These are phyloP conservation scores for Candida tallmaniae DNA, from an alignment of 805 yeast genomes.

Conservation along the genomic window DNA sequence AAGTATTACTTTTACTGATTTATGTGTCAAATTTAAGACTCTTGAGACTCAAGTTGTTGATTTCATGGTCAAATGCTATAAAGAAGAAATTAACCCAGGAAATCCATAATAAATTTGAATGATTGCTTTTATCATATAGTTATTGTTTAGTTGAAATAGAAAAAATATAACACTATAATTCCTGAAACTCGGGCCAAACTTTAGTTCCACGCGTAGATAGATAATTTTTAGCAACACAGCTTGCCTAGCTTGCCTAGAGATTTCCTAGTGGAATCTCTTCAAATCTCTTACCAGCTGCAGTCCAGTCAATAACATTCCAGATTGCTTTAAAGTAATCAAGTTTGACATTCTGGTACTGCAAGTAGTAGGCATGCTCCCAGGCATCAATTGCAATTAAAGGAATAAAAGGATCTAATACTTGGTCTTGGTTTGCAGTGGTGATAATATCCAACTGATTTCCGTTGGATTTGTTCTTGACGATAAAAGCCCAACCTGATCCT, in stretches of 20 bases:
- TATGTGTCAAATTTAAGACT: no score
- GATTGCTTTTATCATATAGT: no score
- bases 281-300: slow-evolving; percentile 76
- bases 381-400: slow-evolving; percentile 90
- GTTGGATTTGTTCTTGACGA: slow-evolving; percentile 73
- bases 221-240: neutral
- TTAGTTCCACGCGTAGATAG: no score
- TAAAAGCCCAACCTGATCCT: slow-evolving; percentile 95
- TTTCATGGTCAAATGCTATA: no score
- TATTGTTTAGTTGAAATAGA: no score
- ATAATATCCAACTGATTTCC: slow-evolving; percentile 65
- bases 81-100: no score
- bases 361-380: slow-evolving; percentile 95
- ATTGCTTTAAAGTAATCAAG: slow-evolving; percentile 89
- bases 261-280: slow-evolving; percentile 1
- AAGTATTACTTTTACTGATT: no score
- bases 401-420: slow-evolving; percentile 61
- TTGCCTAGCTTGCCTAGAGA: no score
- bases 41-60: no score
- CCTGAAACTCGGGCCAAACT: no score
- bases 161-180: no score
- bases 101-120: no score
- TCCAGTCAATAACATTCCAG: slow-evolving; percentile 94
- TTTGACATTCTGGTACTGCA: slow-evolving; percentile 89
- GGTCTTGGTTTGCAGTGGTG: slow-evolving; percentile 83